Percentiles rank a stretch among this genome's conserved stretches.
These are phyloP conservation scores for Pseudovirgaria hyperparasitica DNA, from an alignment of 2,329 filamentous ascomycete species.

Conservation along the genomic window DNA sequence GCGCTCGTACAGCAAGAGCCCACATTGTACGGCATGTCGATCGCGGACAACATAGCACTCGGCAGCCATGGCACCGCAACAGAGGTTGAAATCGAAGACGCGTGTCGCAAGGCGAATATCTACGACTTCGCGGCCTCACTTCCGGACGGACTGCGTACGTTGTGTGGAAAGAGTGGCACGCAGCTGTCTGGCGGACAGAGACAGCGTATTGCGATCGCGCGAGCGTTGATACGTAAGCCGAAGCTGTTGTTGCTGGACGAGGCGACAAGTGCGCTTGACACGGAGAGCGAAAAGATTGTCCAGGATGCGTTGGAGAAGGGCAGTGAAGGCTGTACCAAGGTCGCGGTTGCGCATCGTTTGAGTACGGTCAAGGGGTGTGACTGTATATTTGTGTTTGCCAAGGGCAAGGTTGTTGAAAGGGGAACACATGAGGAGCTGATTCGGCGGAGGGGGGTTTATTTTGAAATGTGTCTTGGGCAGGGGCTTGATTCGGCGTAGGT, in stretches of 20 bases:
- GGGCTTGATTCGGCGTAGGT: constrained; percentile 19
- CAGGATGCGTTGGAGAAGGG: constrained; percentile 53
- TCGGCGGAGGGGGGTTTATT: constrained; percentile 26
- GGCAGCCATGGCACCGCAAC: constrained; percentile 23
- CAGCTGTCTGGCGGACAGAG: constrained; percentile 42
- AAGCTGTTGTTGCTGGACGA: constrained; percentile 45
- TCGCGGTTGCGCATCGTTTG: constrained; percentile 29
- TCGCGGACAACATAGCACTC: constrained; percentile 35
- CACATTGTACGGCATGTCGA: constrained; percentile 30
- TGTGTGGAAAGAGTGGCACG: constrained; percentile 36
- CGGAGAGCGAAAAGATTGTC: constrained; percentile 52
- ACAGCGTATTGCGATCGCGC: constrained; percentile 43
- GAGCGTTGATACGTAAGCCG: constrained; percentile 41
- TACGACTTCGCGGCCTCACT: constrained; percentile 40
- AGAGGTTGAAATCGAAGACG: constrained; percentile 31
- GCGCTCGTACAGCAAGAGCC: constrained; percentile 32
- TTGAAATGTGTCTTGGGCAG: constrained; percentile 32
- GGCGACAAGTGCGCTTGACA: constrained; percentile 49
- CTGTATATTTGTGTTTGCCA: constrained; percentile 27
- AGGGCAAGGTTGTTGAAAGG: constrained; percentile 24
- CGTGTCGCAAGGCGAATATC: constrained; percentile 39
- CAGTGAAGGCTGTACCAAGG: constrained; percentile 27
- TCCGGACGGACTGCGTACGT: constrained; percentile 37
- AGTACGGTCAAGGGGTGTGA: constrained; percentile 25
- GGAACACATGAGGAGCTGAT: constrained; percentile 29